Conservation (phyloP, 208 protist genomes). For the Acanthamoeba culbertsoni region DNA sequence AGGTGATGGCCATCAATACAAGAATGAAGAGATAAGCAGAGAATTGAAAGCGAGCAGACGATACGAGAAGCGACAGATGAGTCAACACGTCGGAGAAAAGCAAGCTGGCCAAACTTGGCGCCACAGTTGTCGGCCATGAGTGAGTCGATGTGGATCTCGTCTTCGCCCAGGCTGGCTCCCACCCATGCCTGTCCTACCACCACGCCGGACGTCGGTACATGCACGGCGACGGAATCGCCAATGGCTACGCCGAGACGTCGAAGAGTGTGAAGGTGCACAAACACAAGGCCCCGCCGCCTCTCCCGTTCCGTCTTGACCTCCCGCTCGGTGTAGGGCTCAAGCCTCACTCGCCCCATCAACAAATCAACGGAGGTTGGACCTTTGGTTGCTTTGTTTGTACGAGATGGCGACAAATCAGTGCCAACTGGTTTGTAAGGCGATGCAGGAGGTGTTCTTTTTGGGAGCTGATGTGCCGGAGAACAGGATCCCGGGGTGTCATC, state of each 20-base stretch:
- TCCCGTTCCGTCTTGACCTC: conserved; percentile 2
- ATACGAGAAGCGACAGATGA: neutral
- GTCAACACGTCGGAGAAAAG: neutral
- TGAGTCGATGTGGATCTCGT: neutral
- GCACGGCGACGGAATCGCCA: neutral
- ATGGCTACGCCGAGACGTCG: conserved; percentile 22
- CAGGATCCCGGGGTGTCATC: neutral
- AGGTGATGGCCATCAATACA: neutral
- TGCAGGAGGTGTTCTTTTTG: neutral
- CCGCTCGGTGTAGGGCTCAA: conserved; percentile 11
- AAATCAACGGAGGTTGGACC: neutral
- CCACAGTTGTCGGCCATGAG: neutral
- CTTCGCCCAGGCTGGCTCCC: neutral
- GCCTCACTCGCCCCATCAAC: neutral
- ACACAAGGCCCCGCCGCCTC: neutral
- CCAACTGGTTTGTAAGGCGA: neutral
- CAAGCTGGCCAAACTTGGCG: neutral
- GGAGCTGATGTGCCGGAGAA: neutral
- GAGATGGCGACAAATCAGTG: neutral
- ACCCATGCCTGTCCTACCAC: conserved; percentile 28
- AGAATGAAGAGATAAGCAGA: neutral
- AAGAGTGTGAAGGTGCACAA: neutral
- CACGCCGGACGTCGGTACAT: neutral
- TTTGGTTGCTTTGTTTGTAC: neutral
- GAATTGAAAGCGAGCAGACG: neutral